These are phyloP conservation scores for Discostella stelligeroides DNA, from an alignment of 108 stramenopile species.

Conservation along the genomic window DNA sequence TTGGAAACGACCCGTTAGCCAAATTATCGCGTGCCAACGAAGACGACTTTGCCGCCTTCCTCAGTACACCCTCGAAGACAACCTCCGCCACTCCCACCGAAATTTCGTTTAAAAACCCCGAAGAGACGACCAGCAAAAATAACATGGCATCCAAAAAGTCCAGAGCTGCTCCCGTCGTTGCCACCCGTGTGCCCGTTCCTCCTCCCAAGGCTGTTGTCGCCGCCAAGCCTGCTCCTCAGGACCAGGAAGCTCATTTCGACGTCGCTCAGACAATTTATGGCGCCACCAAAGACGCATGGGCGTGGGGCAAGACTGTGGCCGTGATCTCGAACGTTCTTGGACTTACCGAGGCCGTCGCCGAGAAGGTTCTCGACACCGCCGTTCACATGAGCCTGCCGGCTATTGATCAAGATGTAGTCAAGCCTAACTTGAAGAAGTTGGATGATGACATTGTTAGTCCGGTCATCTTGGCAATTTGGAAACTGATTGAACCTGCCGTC, in stretches of 20 bases:
- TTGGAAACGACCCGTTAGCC: constrained; percentile 28
- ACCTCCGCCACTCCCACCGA: constrained; percentile 16
- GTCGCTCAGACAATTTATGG: constrained; percentile 63
- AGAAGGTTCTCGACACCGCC: constrained; percentile 58
- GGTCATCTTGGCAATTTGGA: constrained; percentile 58
- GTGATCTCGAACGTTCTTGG: constrained; percentile 57
- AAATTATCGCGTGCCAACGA: constrained; percentile 9
- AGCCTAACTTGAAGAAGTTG: constrained; percentile 54
- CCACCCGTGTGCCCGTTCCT: neutral
- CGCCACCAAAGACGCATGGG: constrained; percentile 65
- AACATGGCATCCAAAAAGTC: constrained; percentile 26
- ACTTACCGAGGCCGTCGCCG: constrained; percentile 66
- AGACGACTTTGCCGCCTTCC: no score
- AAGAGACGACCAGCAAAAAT: no score
- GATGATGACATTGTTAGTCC: constrained; percentile 70
- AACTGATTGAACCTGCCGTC: constrained; percentile 50
- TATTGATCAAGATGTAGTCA: constrained; percentile 51
- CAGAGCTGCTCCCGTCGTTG: neutral
- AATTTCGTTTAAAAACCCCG: constrained; percentile 25
- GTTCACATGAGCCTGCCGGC: constrained; percentile 49
- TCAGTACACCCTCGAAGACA: neutral
- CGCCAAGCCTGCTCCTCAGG: constrained; percentile 6
- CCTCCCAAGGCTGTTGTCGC: neutral
- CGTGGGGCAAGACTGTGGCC: constrained; percentile 75
- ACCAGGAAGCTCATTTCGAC: constrained; percentile 44